phyloP scores from a whole-genome alignment of 352 stramenopile species.

The Blastocystis sp. region DNA sequence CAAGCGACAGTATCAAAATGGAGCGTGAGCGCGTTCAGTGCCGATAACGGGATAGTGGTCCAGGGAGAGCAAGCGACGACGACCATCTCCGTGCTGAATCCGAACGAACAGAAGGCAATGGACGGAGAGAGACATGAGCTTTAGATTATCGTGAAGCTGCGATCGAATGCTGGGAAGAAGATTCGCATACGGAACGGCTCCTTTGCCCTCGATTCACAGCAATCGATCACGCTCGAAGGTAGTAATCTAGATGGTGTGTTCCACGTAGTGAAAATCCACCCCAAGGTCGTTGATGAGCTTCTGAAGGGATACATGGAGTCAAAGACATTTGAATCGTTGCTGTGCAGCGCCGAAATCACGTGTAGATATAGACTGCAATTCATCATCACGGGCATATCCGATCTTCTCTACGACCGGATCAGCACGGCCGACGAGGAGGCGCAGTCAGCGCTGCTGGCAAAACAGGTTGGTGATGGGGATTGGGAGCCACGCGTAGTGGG shows the following conservation, averaged over 20 bases:
- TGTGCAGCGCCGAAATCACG: background rate
- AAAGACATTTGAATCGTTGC: slow-evolving; percentile 31
- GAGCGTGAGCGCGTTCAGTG: background rate
- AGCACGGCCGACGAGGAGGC: slow-evolving; percentile 1
- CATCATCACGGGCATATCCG: slow-evolving; percentile 12
- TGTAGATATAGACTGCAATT: slow-evolving; percentile 55
- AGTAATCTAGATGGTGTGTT: background rate
- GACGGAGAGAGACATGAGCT: background rate
- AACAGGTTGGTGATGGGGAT: background rate
- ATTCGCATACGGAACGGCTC: slow-evolving; percentile 15
- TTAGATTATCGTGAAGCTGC: slow-evolving; percentile 54
- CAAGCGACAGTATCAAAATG: background rate
- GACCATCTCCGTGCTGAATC: slow-evolving; percentile 23
- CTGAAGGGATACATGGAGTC: slow-evolving; percentile 33
- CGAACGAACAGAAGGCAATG: slow-evolving; percentile 39
- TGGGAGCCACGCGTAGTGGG: background rate
- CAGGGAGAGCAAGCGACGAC: slow-evolving; percentile 12
- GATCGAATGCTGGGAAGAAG: slow-evolving; percentile 48
- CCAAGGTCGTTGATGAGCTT: slow-evolving; percentile 41
- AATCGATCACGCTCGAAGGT: slow-evolving; percentile 36
- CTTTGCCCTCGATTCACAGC: slow-evolving; percentile 47
- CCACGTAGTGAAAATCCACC: slow-evolving; percentile 24
- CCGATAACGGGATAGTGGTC: background rate
- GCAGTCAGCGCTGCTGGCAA: slow-evolving; percentile 21
- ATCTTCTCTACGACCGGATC: slow-evolving; percentile 55